Evolutionary conservation across 345 rosid species (phyloP).

Genomic region (Durio zibethinus): DNA sequence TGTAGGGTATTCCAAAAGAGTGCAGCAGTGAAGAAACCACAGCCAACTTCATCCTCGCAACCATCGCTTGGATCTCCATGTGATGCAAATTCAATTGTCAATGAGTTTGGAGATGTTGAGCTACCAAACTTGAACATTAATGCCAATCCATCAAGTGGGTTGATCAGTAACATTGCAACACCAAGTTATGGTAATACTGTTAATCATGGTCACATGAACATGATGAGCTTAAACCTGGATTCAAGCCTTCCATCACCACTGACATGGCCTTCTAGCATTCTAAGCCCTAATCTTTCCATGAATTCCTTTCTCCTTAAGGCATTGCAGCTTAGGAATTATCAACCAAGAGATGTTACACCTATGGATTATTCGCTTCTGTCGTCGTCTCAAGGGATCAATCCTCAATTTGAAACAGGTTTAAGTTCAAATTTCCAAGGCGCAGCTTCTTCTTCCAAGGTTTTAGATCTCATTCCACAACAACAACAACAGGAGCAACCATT

Average conservation of each 20-base stretch:
- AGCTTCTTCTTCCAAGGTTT: slow-evolving; percentile 56
- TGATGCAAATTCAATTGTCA: slow-evolving; percentile 65
- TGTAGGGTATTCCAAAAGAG: slow-evolving; percentile 15
- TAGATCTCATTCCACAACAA: slow-evolving; percentile 33
- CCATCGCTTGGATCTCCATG: slow-evolving; percentile 75
- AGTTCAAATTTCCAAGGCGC: slow-evolving; percentile 45
- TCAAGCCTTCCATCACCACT: slow-evolving; percentile 31
- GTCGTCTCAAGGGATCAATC: slow-evolving; percentile 30
- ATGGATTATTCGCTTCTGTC: slow-evolving; percentile 40
- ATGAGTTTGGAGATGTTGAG: slow-evolving; percentile 71
- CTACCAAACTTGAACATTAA: slow-evolving; percentile 42
- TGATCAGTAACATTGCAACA: slow-evolving; percentile 17
- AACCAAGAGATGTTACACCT: slow-evolving; percentile 42
- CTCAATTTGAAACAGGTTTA: slow-evolving; percentile 30
- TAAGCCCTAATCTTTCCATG: slow-evolving; percentile 61
- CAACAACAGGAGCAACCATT: slow-evolving; percentile 74
- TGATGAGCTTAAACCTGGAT: slow-evolving; percentile 31
- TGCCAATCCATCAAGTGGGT: slow-evolving; percentile 30
- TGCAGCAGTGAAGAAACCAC: slow-evolving; percentile 45
- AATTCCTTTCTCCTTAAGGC: slow-evolving; percentile 86
- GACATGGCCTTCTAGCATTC: slow-evolving; percentile 58
- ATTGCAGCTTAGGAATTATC: slow-evolving; percentile 61
- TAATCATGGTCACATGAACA: slow-evolving; percentile 30
- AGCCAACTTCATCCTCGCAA: slow-evolving; percentile 51
- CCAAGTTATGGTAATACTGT: slow-evolving; percentile 26